phyloP scores from a whole-genome alignment of 116 monocot genomes.

The Zostera marina region DNA sequence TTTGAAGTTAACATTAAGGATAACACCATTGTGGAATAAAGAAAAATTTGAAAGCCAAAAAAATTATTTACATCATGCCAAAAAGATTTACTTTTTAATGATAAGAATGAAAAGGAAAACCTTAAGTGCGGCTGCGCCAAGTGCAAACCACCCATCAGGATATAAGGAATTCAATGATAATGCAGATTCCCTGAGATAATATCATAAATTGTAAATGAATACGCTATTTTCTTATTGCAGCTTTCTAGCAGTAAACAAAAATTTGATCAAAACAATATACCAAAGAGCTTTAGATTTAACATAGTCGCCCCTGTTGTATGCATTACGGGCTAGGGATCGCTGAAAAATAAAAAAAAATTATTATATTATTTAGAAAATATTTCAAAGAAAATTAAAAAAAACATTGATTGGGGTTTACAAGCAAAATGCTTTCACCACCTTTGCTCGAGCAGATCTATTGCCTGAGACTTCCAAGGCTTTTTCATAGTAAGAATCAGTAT shows the following conservation, averaged over 20 bases:
- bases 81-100: not conserved
- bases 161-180: constrained; percentile 72
- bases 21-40: no score
- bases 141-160: constrained; percentile 95
- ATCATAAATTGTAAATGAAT: not conserved
- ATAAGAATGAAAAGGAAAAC: constrained; percentile 9
- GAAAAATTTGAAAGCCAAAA: not conserved
- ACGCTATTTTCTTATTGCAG: not conserved
- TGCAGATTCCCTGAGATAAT: constrained; percentile 64
- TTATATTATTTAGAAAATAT: not conserved
- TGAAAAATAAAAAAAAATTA: constrained; percentile 8
- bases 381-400: not conserved
- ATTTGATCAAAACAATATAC: constrained; percentile 17
- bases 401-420: not conserved
- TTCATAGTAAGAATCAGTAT: constrained; percentile 57
- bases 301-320: constrained; percentile 80
- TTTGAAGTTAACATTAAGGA: no score
- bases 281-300: constrained; percentile 71
- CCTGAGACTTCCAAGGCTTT: constrained; percentile 92
- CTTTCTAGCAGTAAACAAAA: not conserved
- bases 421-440: constrained; percentile 23
- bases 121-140: constrained; percentile 91
- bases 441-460: constrained; percentile 75
- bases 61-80: not conserved
- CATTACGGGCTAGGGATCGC: constrained; percentile 87